These are phyloP conservation scores for Lachnellula hyalina DNA, from an alignment of 2,329 filamentous ascomycete species.

Conservation along the genomic window DNA sequence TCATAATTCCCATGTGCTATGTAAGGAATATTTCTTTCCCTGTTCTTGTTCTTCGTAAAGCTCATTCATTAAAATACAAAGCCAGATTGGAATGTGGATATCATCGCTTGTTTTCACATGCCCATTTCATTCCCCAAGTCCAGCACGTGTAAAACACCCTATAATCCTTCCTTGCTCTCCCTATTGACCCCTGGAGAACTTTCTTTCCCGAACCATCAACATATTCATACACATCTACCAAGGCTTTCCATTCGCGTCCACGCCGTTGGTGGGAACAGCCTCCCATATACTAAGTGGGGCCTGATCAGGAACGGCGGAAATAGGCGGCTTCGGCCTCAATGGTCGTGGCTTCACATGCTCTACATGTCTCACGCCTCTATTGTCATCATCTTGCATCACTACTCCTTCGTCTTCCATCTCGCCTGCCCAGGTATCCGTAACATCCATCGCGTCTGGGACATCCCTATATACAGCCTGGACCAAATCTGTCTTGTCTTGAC, in stretches of 20 bases:
- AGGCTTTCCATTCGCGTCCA: conserved; percentile 12
- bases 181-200: too few species aligned
- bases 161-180: neutral
- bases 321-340: conserved; percentile 20
- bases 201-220: neutral
- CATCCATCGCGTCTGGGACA: conserved; percentile 16
- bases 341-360: conserved; percentile 21
- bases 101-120: neutral
- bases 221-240: conserved; percentile 7
- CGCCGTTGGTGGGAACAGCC: neutral
- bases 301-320: neutral
- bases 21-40: neutral
- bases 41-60: neutral
- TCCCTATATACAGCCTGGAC: conserved; percentile 52
- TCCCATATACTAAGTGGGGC: neutral
- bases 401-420: conserved; percentile 7
- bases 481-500: conserved; percentile 53
- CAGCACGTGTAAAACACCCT: neutral
- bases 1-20: neutral
- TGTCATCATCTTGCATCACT: conserved; percentile 7
- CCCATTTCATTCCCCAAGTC: neutral
- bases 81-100: neutral
- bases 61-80: neutral
- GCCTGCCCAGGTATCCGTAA: conserved; percentile 6
- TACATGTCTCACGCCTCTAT: conserved; percentile 10